A percentile compares a stretch with the other conserved stretches of the same genome.
phyloP scores from a whole-genome alignment of 495 filamentous ascomycete species.

The Amniculicola lignicola region DNA sequence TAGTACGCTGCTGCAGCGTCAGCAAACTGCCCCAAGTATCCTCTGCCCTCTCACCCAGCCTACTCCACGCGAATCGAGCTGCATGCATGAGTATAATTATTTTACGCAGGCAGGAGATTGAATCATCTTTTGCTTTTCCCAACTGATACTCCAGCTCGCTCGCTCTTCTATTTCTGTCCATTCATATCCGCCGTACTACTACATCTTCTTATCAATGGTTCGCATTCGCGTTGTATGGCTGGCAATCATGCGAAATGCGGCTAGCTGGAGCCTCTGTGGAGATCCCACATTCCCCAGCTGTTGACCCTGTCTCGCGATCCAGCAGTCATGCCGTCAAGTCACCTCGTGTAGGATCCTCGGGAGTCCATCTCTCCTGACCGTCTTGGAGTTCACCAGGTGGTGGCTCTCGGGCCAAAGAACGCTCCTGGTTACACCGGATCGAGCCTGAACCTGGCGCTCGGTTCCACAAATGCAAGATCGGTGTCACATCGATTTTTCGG shows the following conservation, averaged over 20 bases:
- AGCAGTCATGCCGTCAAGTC: neutral
- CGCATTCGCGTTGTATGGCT: too few species aligned
- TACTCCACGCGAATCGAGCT: neutral
- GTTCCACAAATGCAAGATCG: slow-evolving; percentile 26
- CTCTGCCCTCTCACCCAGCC: neutral
- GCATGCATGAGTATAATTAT: slow-evolving; percentile 6
- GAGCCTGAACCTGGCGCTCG: slow-evolving; percentile 19
- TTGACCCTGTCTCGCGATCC: neutral
- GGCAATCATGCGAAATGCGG: too few species aligned
- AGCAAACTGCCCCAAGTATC: neutral
- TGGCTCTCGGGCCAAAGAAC: slow-evolving; percentile 2
- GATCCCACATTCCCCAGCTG: neutral
- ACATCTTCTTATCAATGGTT: too few species aligned
- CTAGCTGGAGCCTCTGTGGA: neutral
- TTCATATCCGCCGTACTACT: too few species aligned
- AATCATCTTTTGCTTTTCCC: slow-evolving; percentile 1
- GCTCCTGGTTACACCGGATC: slow-evolving; percentile 22
- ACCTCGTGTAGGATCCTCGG: neutral
- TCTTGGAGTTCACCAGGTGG: too few species aligned
- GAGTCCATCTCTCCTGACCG: slow-evolving; percentile 1
- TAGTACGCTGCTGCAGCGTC: neutral
- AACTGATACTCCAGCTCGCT: neutral
- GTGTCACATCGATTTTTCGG: slow-evolving; percentile 16
- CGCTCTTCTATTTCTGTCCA: too few species aligned
- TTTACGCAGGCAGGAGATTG: neutral